A percentile compares a stretch with the other conserved stretches of the same genome.
Conservation (phyloP, 805 yeast genomes). For the Suhomyces kilbournensis region DNA sequence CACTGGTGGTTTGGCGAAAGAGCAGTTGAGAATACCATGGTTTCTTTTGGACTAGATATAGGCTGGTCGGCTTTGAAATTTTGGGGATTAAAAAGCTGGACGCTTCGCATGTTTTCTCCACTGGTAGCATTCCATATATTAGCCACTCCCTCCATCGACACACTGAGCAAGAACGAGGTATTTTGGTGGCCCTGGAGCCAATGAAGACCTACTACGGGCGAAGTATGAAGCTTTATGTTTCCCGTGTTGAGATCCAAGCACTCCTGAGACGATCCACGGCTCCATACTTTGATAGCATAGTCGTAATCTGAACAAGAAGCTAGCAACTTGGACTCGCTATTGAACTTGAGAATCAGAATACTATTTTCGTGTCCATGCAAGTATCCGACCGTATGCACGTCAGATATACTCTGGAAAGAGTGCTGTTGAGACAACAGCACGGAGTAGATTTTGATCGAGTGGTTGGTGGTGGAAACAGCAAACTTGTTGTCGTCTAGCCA, state of each 20-base stretch:
- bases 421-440: slow-evolving; percentile 10
- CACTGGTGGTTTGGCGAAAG: slow-evolving; percentile 48
- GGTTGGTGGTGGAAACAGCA: slow-evolving; percentile 62
- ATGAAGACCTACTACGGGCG: slow-evolving; percentile 51
- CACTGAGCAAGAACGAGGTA: slow-evolving; percentile 36
- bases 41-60: slow-evolving; percentile 36
- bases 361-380: slow-evolving; percentile 62
- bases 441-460: slow-evolving; percentile 55
- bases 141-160: slow-evolving; percentile 69
- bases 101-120: slow-evolving; percentile 37
- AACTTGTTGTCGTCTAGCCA: slow-evolving; percentile 74
- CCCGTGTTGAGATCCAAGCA: slow-evolving; percentile 32
- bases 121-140: slow-evolving; percentile 61
- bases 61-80: slow-evolving; percentile 19
- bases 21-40: slow-evolving; percentile 53
- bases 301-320: slow-evolving; percentile 76
- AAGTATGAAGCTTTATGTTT: slow-evolving; percentile 40
- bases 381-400: slow-evolving; percentile 28
- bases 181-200: slow-evolving; percentile 48
- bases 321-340: slow-evolving; percentile 48
- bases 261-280: slow-evolving; percentile 55
- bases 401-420: slow-evolving; percentile 5
- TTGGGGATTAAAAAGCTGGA: slow-evolving; percentile 26
- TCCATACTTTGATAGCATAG: slow-evolving; percentile 70
- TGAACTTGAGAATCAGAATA: slow-evolving; percentile 56